Conservation (phyloP, 108 stramenopile species). For the Stephanodiscus triporus region DNA sequence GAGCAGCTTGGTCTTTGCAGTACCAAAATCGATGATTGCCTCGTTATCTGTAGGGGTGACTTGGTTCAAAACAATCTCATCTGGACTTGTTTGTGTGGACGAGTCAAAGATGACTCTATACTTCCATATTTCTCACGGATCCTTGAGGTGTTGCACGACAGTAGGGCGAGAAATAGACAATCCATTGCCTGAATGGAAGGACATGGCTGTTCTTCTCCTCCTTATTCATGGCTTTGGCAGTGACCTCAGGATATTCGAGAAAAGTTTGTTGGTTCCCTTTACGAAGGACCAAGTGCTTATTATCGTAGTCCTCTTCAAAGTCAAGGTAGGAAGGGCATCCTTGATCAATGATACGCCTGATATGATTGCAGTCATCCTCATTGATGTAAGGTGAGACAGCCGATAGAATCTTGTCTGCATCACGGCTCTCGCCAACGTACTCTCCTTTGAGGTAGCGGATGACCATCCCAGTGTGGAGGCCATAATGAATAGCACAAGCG, state of each 20-base stretch:
- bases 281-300: not conserved
- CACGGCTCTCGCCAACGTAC: constrained; percentile 6
- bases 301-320: not conserved
- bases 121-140: constrained; percentile 1
- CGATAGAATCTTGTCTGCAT: not conserved
- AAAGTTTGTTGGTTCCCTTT: constrained; percentile 6
- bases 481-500: not conserved
- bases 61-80: not conserved
- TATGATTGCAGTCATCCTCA: too few species aligned
- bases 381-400: not conserved
- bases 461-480: too few species aligned
- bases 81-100: not conserved
- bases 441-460: too few species aligned
- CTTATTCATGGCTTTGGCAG: constrained; percentile 9
- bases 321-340: not conserved
- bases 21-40: not conserved
- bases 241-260: too few species aligned
- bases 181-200: not conserved
- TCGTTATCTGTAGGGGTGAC: constrained; percentile 1
- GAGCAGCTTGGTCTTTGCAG: not conserved
- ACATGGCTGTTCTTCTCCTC: constrained; percentile 21
- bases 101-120: not conserved
- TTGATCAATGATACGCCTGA: not conserved
- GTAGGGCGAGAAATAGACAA: constrained; percentile 6
- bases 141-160: constrained; percentile 6